Conservation (phyloP, 495 filamentous ascomycete genomes). For the Cercophora samala region DNA sequence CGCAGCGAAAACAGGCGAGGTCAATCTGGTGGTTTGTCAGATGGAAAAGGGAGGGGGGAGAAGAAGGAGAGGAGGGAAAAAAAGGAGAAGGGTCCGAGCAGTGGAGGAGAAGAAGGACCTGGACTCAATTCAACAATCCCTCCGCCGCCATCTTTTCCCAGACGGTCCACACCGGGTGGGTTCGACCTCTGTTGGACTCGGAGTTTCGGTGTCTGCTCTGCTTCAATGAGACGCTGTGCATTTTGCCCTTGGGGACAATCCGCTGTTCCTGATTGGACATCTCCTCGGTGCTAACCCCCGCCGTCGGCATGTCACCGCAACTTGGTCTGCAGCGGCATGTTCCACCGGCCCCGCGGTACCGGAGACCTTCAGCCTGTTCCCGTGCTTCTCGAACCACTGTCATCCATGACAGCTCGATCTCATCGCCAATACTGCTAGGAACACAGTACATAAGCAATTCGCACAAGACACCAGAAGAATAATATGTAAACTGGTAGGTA, state of each 20-base stretch:
- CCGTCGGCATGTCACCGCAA: conserved; percentile 15
- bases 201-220: conserved; percentile 24
- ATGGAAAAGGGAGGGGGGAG: not conserved
- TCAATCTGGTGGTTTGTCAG: conserved; percentile 5
- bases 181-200: conserved; percentile 15
- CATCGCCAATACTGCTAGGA: too few species aligned
- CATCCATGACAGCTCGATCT: not conserved
- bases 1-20: conserved; percentile 9
- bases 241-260: conserved; percentile 18
- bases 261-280: conserved; percentile 20
- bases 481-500: not conserved
- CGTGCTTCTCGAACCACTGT: not conserved
- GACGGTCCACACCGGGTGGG: conserved; percentile 17
- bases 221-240: conserved; percentile 19
- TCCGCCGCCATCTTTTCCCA: conserved; percentile 8
- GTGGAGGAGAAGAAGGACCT: conserved; percentile 6
- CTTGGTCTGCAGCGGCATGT: not conserved
- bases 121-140: conserved; percentile 9
- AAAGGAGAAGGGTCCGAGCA: conserved; percentile 4
- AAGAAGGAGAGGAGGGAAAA: not conserved
- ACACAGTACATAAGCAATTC: not conserved
- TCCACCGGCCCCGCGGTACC: conserved; percentile 16
- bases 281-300: not conserved
- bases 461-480: not conserved
- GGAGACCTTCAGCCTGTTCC: conserved; percentile 11